Base-by-base conservation (phyloP, 2,329 filamentous ascomycete genomes). In the Alternaria sp. region DNA sequence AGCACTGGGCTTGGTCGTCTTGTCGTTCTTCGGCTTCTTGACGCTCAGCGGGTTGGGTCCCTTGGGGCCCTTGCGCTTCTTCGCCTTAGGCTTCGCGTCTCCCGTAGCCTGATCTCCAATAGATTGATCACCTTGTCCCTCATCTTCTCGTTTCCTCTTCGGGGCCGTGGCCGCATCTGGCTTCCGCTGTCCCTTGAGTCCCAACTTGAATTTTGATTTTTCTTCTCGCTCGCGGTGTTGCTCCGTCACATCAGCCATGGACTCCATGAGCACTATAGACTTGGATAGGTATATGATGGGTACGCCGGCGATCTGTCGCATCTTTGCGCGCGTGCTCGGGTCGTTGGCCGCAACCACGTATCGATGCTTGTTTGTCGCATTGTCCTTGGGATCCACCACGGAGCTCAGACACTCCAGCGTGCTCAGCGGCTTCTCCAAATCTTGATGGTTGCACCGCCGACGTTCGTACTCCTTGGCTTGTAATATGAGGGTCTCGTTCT, bases 331-430 rank as follows among this genome's bases (percentile, higher is more conserved):
- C 49, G 92, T 85, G 45, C 88, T 87, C 23, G 84, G 79, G 67
- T 91, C 90, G 79, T 95, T 92, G 65, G 87, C 90, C 9, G 92
- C 92, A 20, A 95, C 89, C 12, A 93, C 87, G 75, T 95, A 95
- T 62, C 90, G 86, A 75, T 94, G 88, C 81, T 93, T 93, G 78
- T 96, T 96, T 61, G 87, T 86, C 43, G 87, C 86, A 64, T 84
- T 88, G 55, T 82, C 84, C 78, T 96, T 96, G 12, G 92, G 88
- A 74, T 94, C 94, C 58, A 98, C 89, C 8, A 97, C 92, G 55
- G 87, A 88, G 62, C 83, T 82, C 47, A 96, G 80, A 76, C 93
- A 96, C 67, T 93, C 91, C 60, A 87, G 76, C 37, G 90, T 87
- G 58, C 86, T 86, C 59, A 94, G 84, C 5, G 92, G 92, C 65